Base-by-base conservation (phyloP, 306 rosid species). In the Prunus dulcis region DNA sequence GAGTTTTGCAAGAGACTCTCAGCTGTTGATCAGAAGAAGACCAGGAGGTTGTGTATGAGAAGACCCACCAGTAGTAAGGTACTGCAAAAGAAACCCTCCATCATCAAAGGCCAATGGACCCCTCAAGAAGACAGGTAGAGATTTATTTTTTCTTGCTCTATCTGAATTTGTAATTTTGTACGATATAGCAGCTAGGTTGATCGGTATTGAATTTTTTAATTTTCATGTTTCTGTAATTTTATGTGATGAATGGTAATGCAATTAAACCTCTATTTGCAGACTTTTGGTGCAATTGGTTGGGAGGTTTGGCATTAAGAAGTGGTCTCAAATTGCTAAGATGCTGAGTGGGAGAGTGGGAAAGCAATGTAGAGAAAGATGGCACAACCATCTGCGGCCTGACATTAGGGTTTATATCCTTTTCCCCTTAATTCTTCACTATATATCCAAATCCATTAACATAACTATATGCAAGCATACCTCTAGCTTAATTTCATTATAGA, bases 361-460 rank as follows among this genome's bases (percentile, higher is more conserved):
- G 75, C 92, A 93, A 58, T 89, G 96, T 12, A 80, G 97, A 38
- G 97, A 93, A 75, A 88, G 98, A 82, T 93, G 97, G 96, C 87
- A 82, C 83, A 91, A 91, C 47, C 96, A 93, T 87, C 81, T 93
- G 19, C 73, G 82, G 28, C 97, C 98, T 38, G 82, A 91, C 75
- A 84, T 91, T 68, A 89, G 74, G 96, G 98, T 87, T 75, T 75
- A 10, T 11, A 61, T 66, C 55, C 38, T 45, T 76, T 67, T 11
- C 34, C 47, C 57, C 43, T 51, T 58, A 47, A 72, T 28, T 73
- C 63, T 22, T 49, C 46, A 64, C 28, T 32, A 71, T 55, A n/a
- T 74, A 56, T 28, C 10, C 18, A 22, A 3, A 43, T 23, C n/a
- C 57, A 73, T 23, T 28, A 74, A 25, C 71, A 82, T 76, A 69